Base-by-base conservation (phyloP, 169 alveolate species). In the Cryptosporidium meleagridis region DNA sequence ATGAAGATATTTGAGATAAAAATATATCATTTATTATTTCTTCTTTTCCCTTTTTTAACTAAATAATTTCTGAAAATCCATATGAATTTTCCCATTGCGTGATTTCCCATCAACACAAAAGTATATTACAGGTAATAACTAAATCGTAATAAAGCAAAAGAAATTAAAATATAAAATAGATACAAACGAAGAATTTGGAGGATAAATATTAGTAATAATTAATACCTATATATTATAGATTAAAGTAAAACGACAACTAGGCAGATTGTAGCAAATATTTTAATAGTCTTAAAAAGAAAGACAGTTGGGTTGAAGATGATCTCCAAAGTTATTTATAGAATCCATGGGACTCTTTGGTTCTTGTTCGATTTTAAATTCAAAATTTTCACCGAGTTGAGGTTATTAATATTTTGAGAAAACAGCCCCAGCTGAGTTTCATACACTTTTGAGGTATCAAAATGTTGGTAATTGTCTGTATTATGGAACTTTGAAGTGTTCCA, bases 181-280 rank as follows among this genome's bases (percentile, higher is more conserved):
- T 55, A 55, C 35, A 23, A n/a, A 21, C 23, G 21, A 0, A 55
- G 67, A 26, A 48, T 21, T 48, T 8, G 62, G 16, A 3, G 9
- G 35, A 55, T 55, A 23, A 55, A 26, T 55, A 16, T 7, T 41
- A 37, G 45, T 69, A 70, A 70, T 41, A 70, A 70, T 70, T 70
- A 70, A 48, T 70, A 70, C 85, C 85, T 70, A 70, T 70, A 70
- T 70, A 70, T 70, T 70, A 70, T 70, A 70, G 62, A 70, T 48
- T 48, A 70, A 69, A 55, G 37, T 21, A 55, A 55, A n/a, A 55
- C 67, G 10, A 55, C 67, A 53, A 53, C 35, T 55, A 55, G 67
- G 67, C 8, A 55, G 67, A n/a, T 26, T 55, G 31, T 26, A 48
- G 0, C 23, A n/a, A 23, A 39, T 55, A 55, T 8, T 55, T 55